Conservation (phyloP, 495 filamentous ascomycete species). For the Aspergillus sparsus region DNA sequence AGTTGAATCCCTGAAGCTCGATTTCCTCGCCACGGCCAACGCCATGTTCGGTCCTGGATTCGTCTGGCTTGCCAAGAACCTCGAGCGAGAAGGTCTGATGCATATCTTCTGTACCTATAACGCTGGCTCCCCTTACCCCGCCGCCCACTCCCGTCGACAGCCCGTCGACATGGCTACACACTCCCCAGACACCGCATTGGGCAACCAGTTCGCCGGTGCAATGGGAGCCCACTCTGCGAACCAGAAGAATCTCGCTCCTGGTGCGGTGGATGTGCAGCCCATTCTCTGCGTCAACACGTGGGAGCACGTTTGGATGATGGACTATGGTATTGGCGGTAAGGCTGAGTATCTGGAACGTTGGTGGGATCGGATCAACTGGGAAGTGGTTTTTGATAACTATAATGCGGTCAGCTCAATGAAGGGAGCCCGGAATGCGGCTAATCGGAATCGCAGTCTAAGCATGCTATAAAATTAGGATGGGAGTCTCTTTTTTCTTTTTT, state of each 20-base stretch:
- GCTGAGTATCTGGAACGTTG: slow-evolving; percentile 70
- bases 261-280: slow-evolving; percentile 70
- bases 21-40: slow-evolving; percentile 78
- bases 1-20: slow-evolving; percentile 72
- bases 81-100: slow-evolving; percentile 53
- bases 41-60: slow-evolving; percentile 97
- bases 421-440: slow-evolving; percentile 23
- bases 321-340: slow-evolving; percentile 84
- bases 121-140: slow-evolving; percentile 84
- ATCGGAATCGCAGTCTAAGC: slow-evolving; percentile 33
- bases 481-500: slow-evolving; percentile 2
- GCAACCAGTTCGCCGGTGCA: slow-evolving; percentile 50
- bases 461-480: slow-evolving; percentile 27
- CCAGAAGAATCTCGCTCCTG: slow-evolving; percentile 57
- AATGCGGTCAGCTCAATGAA: slow-evolving; percentile 35
- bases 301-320: slow-evolving; percentile 89
- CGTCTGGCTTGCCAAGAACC: slow-evolving; percentile 82
- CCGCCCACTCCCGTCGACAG: slow-evolving; percentile 80
- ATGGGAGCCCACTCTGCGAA: slow-evolving; percentile 50
- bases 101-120: slow-evolving; percentile 87
- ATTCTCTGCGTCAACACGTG: slow-evolving; percentile 92
- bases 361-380: slow-evolving; percentile 90
- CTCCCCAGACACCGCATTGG: slow-evolving; percentile 38
- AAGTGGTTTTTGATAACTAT: slow-evolving; percentile 59
- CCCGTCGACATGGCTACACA: slow-evolving; percentile 76